Evolutionary conservation across 2,329 filamentous ascomycete genomes (phyloP).

Genomic region (Chrysoporthe cubensis): DNA sequence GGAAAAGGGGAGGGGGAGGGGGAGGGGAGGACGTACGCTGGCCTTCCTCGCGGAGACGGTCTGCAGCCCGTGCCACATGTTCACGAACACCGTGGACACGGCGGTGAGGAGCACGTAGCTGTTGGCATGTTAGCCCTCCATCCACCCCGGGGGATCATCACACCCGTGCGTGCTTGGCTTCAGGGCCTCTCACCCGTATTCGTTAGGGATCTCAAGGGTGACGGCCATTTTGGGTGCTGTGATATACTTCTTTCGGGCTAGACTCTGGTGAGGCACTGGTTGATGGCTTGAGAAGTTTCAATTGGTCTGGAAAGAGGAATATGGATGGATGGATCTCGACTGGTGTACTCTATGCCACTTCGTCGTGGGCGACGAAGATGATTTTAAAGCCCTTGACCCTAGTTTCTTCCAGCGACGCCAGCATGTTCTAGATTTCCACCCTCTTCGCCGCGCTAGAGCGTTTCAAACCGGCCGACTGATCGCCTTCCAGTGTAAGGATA

Average conservation of each 20-base stretch:
- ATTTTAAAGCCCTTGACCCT: neutral
- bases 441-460: neutral
- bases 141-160: too few species aligned
- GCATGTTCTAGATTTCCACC: neutral
- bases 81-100: constrained; percentile 61
- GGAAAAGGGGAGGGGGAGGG: neutral
- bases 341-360: neutral
- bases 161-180: neutral
- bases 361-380: neutral
- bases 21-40: constrained; percentile 35
- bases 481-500: too few species aligned
- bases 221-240: constrained; percentile 43
- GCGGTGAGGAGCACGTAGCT: constrained; percentile 67
- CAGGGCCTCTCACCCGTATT: constrained; percentile 52
- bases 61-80: constrained; percentile 54
- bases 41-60: constrained; percentile 55
- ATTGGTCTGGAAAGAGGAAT: neutral
- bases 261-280: neutral
- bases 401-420: neutral
- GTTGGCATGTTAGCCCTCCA: neutral
- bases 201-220: constrained; percentile 47
- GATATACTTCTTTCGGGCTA: too few species aligned
- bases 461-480: neutral
- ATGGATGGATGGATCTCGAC: neutral
- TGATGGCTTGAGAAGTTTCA: neutral